phyloP scores from a whole-genome alignment of 2,329 filamentous ascomycete genomes.

The Cordyceps pruinosa region DNA sequence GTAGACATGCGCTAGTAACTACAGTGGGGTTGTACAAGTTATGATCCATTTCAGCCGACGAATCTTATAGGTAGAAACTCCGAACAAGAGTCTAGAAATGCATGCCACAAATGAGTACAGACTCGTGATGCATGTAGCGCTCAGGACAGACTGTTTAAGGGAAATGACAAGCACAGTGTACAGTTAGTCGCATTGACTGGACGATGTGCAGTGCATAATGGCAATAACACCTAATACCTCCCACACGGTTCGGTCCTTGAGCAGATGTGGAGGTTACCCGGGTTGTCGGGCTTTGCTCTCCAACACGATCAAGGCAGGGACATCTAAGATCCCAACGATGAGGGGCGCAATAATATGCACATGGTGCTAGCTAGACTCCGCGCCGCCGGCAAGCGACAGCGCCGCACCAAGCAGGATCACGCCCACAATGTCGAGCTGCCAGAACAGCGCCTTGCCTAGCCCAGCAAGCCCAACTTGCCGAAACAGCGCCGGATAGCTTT shows the following conservation, averaged over 20 bases:
- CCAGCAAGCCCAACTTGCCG: conserved; percentile 24
- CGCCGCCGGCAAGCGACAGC: conserved; percentile 38
- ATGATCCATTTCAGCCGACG: conserved; percentile 57
- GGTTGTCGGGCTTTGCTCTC: conserved; percentile 42
- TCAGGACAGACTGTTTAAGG: conserved; percentile 50
- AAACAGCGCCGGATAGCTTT: conserved; percentile 28
- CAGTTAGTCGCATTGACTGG: conserved; percentile 56
- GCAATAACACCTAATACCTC: conserved; percentile 52
- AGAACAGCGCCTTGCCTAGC: conserved; percentile 29
- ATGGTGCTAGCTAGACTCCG: conserved; percentile 29
- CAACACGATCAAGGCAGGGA: conserved; percentile 45
- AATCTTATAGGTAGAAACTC: conserved; percentile 49
- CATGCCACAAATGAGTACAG: conserved; percentile 53
- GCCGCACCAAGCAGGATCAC: conserved; percentile 40
- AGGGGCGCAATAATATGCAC: conserved; percentile 36
- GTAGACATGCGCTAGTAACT: conserved; percentile 50
- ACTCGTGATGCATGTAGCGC: conserved; percentile 52
- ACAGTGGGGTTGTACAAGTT: too few relatives aligned
- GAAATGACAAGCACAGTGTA: conserved; percentile 55
- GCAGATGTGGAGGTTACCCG: conserved; percentile 52
- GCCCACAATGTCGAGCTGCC: conserved; percentile 39
- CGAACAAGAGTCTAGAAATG: conserved; percentile 50
- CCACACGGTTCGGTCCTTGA: conserved; percentile 60
- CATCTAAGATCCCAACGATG: conserved; percentile 37
- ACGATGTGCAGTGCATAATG: conserved; percentile 53